A percentile compares a stretch with the other conserved stretches of the same genome.
Conservation (phyloP, 352 stramenopile species). For the Pythium apleroticum region DNA sequence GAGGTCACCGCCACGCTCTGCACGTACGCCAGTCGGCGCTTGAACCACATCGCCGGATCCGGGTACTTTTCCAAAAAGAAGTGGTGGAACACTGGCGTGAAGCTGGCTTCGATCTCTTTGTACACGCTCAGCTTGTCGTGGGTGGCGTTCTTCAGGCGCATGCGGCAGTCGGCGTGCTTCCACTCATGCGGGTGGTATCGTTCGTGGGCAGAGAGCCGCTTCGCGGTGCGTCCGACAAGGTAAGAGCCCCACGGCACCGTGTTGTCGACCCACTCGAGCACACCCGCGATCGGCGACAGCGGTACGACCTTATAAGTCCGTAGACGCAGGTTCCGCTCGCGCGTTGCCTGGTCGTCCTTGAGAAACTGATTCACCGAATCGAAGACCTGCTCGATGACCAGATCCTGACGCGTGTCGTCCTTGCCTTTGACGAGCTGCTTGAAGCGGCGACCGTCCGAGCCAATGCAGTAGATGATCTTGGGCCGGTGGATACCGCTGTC, state of each 20-base stretch:
- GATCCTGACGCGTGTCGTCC: slow-evolving; percentile 85
- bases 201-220: slow-evolving; percentile 82
- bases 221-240: slow-evolving; percentile 63
- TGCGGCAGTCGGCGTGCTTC: slow-evolving; percentile 81
- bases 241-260: slow-evolving; percentile 95
- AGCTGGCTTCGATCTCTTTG: slow-evolving; percentile 90
- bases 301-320: slow-evolving; percentile 97
- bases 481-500: slow-evolving; percentile 94
- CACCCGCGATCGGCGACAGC: slow-evolving; percentile 89
- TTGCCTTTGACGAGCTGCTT: slow-evolving; percentile 97
- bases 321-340: slow-evolving; percentile 81
- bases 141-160: slow-evolving; percentile 64
- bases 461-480: slow-evolving; percentile 97
- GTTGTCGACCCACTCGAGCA: slow-evolving; percentile 98
- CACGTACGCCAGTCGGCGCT: slow-evolving; percentile 93
- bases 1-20: slow-evolving; percentile 95
- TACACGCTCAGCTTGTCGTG: slow-evolving; percentile 83
- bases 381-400: slow-evolving; percentile 91
- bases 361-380: slow-evolving; percentile 90
- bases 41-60: slow-evolving; percentile 93
- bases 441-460: slow-evolving; percentile 89
- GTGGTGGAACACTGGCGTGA: slow-evolving; percentile 97
- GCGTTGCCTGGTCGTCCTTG: slow-evolving; percentile 57
- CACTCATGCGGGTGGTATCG: slow-evolving; percentile 96
- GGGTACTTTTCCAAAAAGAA: slow-evolving; percentile 98